A percentile compares a stretch with the other conserved stretches of the same genome.
These are phyloP conservation scores for Mrakia blollopis DNA, from an alignment of 768 basidiomycete species.

Conservation along the genomic window DNA sequence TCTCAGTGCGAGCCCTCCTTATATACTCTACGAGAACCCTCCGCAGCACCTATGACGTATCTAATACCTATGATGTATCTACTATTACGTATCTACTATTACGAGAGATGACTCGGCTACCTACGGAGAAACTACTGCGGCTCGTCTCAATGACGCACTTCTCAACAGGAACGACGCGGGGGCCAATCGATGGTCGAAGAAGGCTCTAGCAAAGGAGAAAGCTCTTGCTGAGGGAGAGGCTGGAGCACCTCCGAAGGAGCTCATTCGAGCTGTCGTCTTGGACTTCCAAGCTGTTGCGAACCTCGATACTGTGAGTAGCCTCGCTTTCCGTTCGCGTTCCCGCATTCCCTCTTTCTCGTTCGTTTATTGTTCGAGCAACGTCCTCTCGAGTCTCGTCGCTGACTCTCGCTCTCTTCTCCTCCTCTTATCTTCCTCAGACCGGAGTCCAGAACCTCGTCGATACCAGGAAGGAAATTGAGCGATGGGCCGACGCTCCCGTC, in stretches of 20 bases:
- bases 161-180: conserved; percentile 92
- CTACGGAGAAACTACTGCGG: no score
- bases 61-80: no score
- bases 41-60: no score
- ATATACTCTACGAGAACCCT: no score
- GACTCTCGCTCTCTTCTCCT: neutral
- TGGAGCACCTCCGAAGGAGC: conserved; percentile 54
- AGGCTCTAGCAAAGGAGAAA: conserved; percentile 49
- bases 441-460: conserved; percentile 87
- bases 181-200: conserved; percentile 47
- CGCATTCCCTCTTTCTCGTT: no score
- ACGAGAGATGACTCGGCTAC: no score
- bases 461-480: conserved; percentile 76
- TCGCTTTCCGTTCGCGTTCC: neutral
- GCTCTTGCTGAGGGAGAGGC: conserved; percentile 1
- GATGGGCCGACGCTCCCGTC: conserved; percentile 66
- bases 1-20: no score
- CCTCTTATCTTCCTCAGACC: conserved; percentile 48
- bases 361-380: no score
- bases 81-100: no score
- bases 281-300: conserved; percentile 83
- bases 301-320: conserved; percentile 58
- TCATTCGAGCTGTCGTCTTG: conserved; percentile 77
- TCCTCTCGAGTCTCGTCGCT: neutral
- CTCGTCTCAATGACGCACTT: no score